Evolutionary conservation across 106 monocot genomes (phyloP).

Genomic region (Allium fistulosum): DNA sequence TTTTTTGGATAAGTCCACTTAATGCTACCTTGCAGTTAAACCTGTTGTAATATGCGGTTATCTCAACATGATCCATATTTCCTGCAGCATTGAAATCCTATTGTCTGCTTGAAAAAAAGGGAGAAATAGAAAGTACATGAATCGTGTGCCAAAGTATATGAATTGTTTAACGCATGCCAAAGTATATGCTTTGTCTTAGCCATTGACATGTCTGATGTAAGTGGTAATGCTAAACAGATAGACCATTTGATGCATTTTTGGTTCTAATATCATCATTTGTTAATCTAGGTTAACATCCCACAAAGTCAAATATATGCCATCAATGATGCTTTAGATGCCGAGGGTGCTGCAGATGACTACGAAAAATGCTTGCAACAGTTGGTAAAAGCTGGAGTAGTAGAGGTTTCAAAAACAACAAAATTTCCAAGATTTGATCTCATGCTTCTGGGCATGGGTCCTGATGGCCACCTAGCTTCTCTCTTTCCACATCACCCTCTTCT

Average conservation of each 20-base stretch:
- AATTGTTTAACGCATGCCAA: no score
- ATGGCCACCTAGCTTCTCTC: constrained; percentile 69
- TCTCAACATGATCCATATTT: no score
- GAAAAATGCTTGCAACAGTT: constrained; percentile 44
- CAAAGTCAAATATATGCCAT: constrained; percentile 43
- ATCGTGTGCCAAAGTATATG: no score
- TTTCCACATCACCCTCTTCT: constrained; percentile 57
- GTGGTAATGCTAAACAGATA: not conserved
- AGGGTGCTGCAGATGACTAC: constrained; percentile 60
- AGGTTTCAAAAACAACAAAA: constrained; percentile 21
- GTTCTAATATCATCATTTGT: no score
- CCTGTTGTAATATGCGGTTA: no score
- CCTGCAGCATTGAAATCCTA: no score
- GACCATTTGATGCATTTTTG: no score
- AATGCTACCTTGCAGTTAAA: no score
- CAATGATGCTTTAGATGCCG: constrained; percentile 33
- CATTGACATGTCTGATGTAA: not conserved
- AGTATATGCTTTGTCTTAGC: no score
- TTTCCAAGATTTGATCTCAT: constrained; percentile 67
- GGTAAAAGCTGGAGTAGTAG: constrained; percentile 28
- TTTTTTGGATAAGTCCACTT: no score
- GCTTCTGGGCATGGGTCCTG: constrained; percentile 68
- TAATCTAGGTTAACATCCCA: constrained; percentile 52
- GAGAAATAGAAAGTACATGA: no score
- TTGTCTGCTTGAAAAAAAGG: no score